phyloP scores from a whole-genome alignment of 1,139 yeast genomes.

The Pichia kudriavzevii region DNA sequence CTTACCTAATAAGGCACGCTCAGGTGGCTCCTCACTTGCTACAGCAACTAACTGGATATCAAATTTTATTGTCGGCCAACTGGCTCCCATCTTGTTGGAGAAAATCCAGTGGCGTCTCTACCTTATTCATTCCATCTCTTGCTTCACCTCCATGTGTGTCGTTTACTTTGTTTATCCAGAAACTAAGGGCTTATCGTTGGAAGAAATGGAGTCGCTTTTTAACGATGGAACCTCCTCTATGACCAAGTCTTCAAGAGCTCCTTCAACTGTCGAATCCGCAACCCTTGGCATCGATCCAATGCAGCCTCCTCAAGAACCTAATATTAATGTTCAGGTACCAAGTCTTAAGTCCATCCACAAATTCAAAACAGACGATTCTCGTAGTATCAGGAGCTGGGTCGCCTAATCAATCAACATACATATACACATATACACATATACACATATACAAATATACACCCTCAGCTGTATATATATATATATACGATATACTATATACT shows the following conservation, averaged over 20 bases:
- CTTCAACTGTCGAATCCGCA: constrained; percentile 1
- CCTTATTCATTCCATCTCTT: constrained; percentile 71
- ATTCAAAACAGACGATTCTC: constrained; percentile 27
- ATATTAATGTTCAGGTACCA: constrained; percentile 35
- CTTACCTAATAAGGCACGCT: constrained; percentile 78
- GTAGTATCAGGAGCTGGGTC: constrained; percentile 31
- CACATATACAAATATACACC: not conserved
- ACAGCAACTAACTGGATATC: constrained; percentile 96
- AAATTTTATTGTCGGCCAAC: constrained; percentile 84
- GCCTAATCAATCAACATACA: not conserved
- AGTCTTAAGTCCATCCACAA: constrained; percentile 33
- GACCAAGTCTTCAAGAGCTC: constrained; percentile 14
- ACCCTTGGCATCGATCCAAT: constrained; percentile 5
- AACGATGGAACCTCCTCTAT: constrained; percentile 34
- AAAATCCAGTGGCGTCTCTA: constrained; percentile 72
- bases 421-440: not conserved
- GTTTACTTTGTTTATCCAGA: constrained; percentile 76
- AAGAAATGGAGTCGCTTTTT: constrained; percentile 80
- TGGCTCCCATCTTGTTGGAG: constrained; percentile 81
- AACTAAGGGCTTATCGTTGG: constrained; percentile 81
- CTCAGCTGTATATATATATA: not conserved
- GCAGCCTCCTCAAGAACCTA: not conserved
- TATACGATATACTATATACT: not conserved
- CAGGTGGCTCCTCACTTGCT: constrained; percentile 85
- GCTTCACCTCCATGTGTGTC: constrained; percentile 60